Base-by-base conservation (phyloP, 495 filamentous ascomycete species). In the Parmelia sp. region DNA sequence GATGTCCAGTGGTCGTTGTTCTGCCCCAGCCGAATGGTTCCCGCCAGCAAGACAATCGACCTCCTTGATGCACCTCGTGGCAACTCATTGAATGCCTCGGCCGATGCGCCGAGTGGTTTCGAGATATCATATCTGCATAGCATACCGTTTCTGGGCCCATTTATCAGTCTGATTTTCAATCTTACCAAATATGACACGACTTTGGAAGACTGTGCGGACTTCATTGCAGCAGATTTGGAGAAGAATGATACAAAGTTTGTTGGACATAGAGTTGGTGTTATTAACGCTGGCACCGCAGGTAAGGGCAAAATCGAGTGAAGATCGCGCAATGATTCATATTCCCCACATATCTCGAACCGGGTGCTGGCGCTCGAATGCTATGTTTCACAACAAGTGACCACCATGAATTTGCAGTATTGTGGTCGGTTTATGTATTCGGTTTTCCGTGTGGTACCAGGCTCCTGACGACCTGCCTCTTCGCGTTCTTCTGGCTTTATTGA, bases 151-250 rank as follows among this genome's bases (percentile, higher is more conserved):
- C 19, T 74, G 36, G 73, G 73, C 37, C 62, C 62, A 0, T 65
- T 66, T 49, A 21, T 71, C 17, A 69, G 68, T 59, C 23, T 66
- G 21, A 31, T 70, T 12, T 49, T 40, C n/a, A 73, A 74, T 58
- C 51, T 47, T 12, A 12, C 49, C 17, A 60, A 56, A 5, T 75
- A 74, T 64, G 61, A 15, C 19, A 69, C 71, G 19, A 61, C 60
- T 4, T 66, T 73, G 23, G 75, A 77, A 49, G 67, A 72, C 40
- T 71, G 72, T 64, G 74, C 73, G 6, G 74, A 77, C 64, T 71
- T 76, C 29, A 71, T 78, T 42, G 74, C 75, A 14, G 66, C 66
- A 49, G 75, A 78, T 66, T 64, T 77, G 57, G 69, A 65, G 23
- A 68, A 64, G n/a, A 29, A 29, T 14, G 58, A 70, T 19, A 70